Evolutionary conservation across 805 yeast species (phyloP).

Genomic region (Candida suzukii): DNA sequence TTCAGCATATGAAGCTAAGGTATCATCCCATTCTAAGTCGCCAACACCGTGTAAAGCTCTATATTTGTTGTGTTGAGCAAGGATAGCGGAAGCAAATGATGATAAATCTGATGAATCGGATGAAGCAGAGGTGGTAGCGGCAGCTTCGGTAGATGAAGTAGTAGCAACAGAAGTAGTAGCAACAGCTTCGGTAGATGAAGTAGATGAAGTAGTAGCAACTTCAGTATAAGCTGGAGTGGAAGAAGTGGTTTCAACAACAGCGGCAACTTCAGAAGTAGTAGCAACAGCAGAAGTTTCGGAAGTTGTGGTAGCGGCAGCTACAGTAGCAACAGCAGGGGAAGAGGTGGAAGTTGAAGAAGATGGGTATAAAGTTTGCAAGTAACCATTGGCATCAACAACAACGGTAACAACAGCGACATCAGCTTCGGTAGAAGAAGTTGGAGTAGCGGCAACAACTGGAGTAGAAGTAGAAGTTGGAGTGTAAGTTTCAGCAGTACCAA

Average conservation of each 20-base stretch:
- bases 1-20: slow-evolving; percentile 48
- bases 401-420: slow-evolving; percentile 3
- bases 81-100: slow-evolving; percentile 35
- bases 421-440: slow-evolving; percentile 4
- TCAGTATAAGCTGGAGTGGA: slow-evolving; percentile 6
- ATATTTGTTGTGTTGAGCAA: slow-evolving; percentile 54
- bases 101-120: slow-evolving; percentile 13
- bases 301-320: slow-evolving; percentile 3
- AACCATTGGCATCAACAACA: slow-evolving; percentile 3
- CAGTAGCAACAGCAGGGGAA: slow-evolving; percentile 5
- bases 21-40: slow-evolving; percentile 47
- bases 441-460: slow-evolving; percentile 10
- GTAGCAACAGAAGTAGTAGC: slow-evolving; percentile 10
- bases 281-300: slow-evolving; percentile 5
- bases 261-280: slow-evolving; percentile 11
- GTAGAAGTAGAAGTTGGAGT: neutral
- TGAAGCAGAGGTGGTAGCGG: slow-evolving; percentile 13
- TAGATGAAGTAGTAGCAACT: slow-evolving; percentile 15
- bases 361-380: neutral
- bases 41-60: slow-evolving; percentile 48
- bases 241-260: slow-evolving; percentile 12
- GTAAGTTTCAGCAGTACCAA: slow-evolving; percentile 2
- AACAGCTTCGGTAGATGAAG: slow-evolving; percentile 8
- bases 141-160: slow-evolving; percentile 14
- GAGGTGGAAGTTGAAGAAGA: slow-evolving; percentile 3